Percentiles rank a stretch among this genome's conserved stretches.
Conservation (phyloP, 441 rosid species). For the Populus hybrid region DNA sequence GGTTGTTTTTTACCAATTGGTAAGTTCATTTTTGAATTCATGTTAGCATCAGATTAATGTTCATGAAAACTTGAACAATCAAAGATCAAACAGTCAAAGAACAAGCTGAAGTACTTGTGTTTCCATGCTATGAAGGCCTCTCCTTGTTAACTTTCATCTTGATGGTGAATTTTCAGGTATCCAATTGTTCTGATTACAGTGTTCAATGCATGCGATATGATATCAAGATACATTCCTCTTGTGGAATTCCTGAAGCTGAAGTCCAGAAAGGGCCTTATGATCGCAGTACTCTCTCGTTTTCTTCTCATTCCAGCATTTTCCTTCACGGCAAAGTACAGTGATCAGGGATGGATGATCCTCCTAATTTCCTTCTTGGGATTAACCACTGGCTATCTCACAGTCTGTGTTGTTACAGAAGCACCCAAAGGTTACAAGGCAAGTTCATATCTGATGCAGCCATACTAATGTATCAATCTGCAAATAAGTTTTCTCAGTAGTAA, state of each 20-base stretch:
- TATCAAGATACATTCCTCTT: slow-evolving; percentile 61
- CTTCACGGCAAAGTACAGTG: slow-evolving; percentile 83
- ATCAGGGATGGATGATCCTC: slow-evolving; percentile 86
- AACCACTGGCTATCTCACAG: slow-evolving; percentile 72
- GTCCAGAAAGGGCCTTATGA: slow-evolving; percentile 53
- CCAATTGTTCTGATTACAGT: slow-evolving; percentile 57
- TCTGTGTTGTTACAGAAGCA: slow-evolving; percentile 69
- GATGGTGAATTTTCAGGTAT: slow-evolving; percentile 37
- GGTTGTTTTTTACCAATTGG: not conserved
- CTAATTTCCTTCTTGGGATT: slow-evolving; percentile 68
- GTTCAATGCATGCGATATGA: slow-evolving; percentile 67
- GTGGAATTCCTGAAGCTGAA: slow-evolving; percentile 56
- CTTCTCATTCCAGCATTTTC: slow-evolving; percentile 70
- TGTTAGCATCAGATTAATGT: not conserved
- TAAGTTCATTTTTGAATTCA: not conserved
- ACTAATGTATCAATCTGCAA: not conserved
- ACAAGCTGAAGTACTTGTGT: not conserved
- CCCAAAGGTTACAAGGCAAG: slow-evolving; percentile 87
- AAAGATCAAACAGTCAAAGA: not conserved
- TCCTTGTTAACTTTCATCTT: not conserved
- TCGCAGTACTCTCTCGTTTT: slow-evolving; percentile 49
- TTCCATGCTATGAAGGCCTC: too few relatives aligned
- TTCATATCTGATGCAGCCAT: not conserved
- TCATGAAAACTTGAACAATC: not conserved
- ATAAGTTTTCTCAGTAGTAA: not conserved